Base-by-base conservation (phyloP, 495 filamentous ascomycete genomes). In the Amphirosellinia nigrospora region DNA sequence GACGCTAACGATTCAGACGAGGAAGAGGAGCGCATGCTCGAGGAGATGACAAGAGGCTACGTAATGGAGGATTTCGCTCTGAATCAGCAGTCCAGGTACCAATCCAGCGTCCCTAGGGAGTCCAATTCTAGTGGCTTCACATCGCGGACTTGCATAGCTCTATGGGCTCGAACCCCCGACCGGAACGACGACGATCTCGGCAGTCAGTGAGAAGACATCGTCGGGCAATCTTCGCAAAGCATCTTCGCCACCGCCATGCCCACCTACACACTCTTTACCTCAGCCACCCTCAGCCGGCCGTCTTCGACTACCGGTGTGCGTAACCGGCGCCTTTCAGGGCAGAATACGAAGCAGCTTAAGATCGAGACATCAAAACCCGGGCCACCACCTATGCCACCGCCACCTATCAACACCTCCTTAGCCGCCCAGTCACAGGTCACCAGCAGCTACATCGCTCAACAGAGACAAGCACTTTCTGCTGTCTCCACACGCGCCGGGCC, bases 1-100 rank as follows among this genome's bases (percentile, higher is more conserved):
- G 89, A 90, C 60, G 91, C 79, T n/a, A 82, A 93, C 48, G 92
- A 94, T 67, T 91, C 89, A n/a, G 93, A 94, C 64, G 93, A 97
- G 72, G 96, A 97, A 76, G 96, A 97, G 77, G 94, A 98, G 75
- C 88, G 94, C 45, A 84, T 98, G 70, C 79, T 99, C 45, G 96
- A 99, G 72, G 94, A 97, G 77, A 95, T 97, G 89, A 96, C 93
- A 0, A 89, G 86, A 70, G 93, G 92, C 59, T 96, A 95, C 75
- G 86, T 91, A 38, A 90, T 97, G 83, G 93, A 96, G 67, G 93
- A 95, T 65, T 95, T 96, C 74, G 86, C 94, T 66, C 92, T 97
- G 38, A 71, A 62, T 21, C 71, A 74, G 13, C 69, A 70, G 64
- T 56, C 74, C 16, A 68, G 72, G 11, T 64, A 64, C n/a, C 73